Percentiles rank a stretch among this genome's conserved stretches.
phyloP scores from a whole-genome alignment of 1,284 basidiomycete species.

The Agaricales sp. region DNA sequence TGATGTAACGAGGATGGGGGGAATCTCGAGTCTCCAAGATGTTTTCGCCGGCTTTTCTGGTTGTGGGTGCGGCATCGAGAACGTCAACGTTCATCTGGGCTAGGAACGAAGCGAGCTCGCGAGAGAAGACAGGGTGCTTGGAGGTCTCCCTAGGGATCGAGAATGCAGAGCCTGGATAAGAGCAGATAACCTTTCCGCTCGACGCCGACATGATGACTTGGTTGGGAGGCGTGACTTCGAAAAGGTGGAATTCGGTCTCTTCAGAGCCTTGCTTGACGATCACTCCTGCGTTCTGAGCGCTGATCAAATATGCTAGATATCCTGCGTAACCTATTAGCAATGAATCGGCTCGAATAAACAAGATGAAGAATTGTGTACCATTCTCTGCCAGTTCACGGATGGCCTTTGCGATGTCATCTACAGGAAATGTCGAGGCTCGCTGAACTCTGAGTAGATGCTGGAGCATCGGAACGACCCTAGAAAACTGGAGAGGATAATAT shows the following conservation, averaged over 20 bases:
- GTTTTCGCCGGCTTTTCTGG: conserved; percentile 17
- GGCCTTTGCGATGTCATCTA: too few relatives aligned
- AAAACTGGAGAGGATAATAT: neutral
- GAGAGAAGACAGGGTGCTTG: conserved; percentile 14
- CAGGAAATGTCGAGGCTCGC: too few relatives aligned
- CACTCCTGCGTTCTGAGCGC: conserved; percentile 33
- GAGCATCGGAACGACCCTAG: neutral
- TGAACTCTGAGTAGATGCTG: neutral
- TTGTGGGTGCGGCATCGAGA: conserved; percentile 13
- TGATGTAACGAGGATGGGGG: conserved; percentile 29
- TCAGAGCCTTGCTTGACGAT: conserved; percentile 21
- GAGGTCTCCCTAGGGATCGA: conserved; percentile 13
- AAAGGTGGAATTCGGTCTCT: conserved; percentile 25
- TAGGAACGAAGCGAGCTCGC: conserved; percentile 22
- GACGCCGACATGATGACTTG: conserved; percentile 21
- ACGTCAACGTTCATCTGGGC: conserved; percentile 20
- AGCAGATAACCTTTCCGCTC: conserved; percentile 28
- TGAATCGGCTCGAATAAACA: too few relatives aligned
- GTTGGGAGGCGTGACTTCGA: conserved; percentile 27
- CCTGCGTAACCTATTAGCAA: conserved; percentile 19
- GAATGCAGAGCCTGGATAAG: conserved; percentile 21
- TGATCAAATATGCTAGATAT: conserved; percentile 23
- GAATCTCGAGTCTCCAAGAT: conserved; percentile 22
- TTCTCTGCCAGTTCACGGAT: too few relatives aligned
- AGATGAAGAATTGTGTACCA: too few relatives aligned